phyloP scores from a whole-genome alignment of 768 basidiomycete genomes.

The Kwoniella newhampshirensis region DNA sequence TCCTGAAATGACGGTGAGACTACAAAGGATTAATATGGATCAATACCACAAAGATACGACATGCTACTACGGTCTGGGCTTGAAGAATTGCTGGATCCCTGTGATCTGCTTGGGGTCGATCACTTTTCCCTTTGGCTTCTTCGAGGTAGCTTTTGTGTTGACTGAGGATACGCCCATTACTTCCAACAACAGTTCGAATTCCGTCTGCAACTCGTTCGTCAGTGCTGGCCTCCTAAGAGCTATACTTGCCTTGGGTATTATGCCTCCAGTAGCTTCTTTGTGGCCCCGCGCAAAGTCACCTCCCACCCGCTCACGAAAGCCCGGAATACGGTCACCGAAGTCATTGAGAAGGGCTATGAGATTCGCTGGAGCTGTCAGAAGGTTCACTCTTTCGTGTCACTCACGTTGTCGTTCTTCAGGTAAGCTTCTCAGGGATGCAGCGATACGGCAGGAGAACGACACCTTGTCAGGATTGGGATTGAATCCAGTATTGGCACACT shows the following conservation, averaged over 20 bases:
- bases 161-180: conserved; percentile 37
- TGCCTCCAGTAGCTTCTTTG: conserved; percentile 60
- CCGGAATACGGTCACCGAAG: conserved; percentile 52
- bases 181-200: conserved; percentile 32
- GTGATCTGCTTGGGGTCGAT: conserved; percentile 31
- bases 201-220: conserved; percentile 22
- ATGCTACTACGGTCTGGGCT: conserved; percentile 8
- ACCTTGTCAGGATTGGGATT: conserved; percentile 52
- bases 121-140: conserved; percentile 21
- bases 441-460: conserved; percentile 57
- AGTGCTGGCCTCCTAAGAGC: neutral
- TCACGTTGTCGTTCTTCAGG: conserved; percentile 48
- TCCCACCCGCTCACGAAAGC: conserved; percentile 56
- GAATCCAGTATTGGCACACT: conserved; percentile 56
- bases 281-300: conserved; percentile 59
- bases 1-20: too few relatives aligned
- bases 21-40: too few relatives aligned
- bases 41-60: too few relatives aligned
- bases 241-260: conserved; percentile 55
- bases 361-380: conserved; percentile 41
- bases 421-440: conserved; percentile 50
- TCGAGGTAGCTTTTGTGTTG: conserved; percentile 13
- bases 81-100: conserved; percentile 35
- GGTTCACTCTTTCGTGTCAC: conserved; percentile 4
- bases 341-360: conserved; percentile 55